phyloP scores from a whole-genome alignment of 768 basidiomycete genomes.

The Lanmaoa pseudosensibilis region DNA sequence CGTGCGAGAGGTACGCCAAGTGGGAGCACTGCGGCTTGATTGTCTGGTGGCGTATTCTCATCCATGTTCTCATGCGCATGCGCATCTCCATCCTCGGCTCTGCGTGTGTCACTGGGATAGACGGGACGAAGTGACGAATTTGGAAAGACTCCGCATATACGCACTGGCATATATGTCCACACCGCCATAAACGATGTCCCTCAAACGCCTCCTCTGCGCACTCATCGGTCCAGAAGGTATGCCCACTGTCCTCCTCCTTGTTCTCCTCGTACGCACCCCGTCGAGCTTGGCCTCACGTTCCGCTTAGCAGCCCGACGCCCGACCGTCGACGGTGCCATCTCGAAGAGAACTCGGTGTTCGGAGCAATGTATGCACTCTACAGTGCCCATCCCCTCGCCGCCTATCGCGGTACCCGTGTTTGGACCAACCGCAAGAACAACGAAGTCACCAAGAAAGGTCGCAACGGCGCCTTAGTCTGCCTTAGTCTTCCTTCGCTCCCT shows the following conservation, averaged over 20 bases:
- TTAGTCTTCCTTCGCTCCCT: too few species aligned
- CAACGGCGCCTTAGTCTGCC: slow-evolving; percentile 66
- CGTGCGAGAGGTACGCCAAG: slow-evolving; percentile 38
- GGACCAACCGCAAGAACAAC: slow-evolving; percentile 31
- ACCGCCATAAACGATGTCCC: slow-evolving; percentile 81
- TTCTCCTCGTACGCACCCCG: not conserved
- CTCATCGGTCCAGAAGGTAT: slow-evolving; percentile 52
- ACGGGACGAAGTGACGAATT: slow-evolving; percentile 51
- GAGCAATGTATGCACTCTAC: slow-evolving; percentile 11
- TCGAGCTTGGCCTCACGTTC: slow-evolving; percentile 20
- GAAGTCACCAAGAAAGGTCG: slow-evolving; percentile 47
- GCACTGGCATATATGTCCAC: slow-evolving; percentile 73
- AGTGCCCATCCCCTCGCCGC: not conserved
- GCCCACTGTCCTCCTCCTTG: slow-evolving; percentile 19
- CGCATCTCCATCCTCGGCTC: not conserved
- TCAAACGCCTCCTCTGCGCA: slow-evolving; percentile 54
- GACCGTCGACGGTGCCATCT: slow-evolving; percentile 39
- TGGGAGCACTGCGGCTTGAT: not conserved
- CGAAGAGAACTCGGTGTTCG: slow-evolving; percentile 34
- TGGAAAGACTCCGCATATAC: slow-evolving; percentile 73
- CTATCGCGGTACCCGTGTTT: slow-evolving; percentile 11
- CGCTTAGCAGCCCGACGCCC: slow-evolving; percentile 19
- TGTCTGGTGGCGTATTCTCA: not conserved
- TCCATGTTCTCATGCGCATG: too few species aligned
- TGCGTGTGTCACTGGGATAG: not conserved